Percentiles rank a stretch among this genome's conserved stretches.
Evolutionary conservation across 768 basidiomycete species (phyloP).

Genomic region (Boletus pseudo-olivaceus): DNA sequence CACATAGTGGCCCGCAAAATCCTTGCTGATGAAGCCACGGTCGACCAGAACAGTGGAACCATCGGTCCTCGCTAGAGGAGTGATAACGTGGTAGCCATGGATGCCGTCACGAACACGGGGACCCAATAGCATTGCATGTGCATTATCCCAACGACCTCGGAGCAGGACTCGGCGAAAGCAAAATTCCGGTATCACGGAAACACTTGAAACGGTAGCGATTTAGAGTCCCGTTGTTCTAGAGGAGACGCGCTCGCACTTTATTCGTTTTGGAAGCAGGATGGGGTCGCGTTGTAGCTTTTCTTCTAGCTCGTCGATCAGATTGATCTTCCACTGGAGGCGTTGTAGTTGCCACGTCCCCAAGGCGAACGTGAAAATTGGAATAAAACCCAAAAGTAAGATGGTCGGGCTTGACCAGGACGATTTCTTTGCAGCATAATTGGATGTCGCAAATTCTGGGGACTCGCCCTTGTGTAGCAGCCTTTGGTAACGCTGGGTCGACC

Average conservation of each 20-base stretch:
- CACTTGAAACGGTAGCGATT: slow-evolving; percentile 36
- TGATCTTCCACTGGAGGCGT: slow-evolving; percentile 91
- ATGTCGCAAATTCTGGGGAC: slow-evolving; percentile 25
- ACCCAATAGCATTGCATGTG: slow-evolving; percentile 73
- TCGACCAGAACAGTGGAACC: slow-evolving; percentile 88
- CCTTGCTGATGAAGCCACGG: slow-evolving; percentile 79
- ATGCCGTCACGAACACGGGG: slow-evolving; percentile 89
- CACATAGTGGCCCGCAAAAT: slow-evolving; percentile 41
- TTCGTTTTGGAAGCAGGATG: slow-evolving; percentile 70
- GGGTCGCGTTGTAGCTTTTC: slow-evolving; percentile 81
- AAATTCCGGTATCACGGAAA: slow-evolving; percentile 82
- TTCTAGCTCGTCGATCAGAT: slow-evolving; percentile 89
- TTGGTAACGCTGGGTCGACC: slow-evolving; percentile 7
- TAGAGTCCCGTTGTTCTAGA: slow-evolving; percentile 16
- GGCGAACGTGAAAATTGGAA: slow-evolving; percentile 87
- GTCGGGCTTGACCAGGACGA: slow-evolving; percentile 66
- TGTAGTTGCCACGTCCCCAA: slow-evolving; percentile 94
- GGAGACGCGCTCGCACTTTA: slow-evolving; percentile 64
- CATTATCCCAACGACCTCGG: slow-evolving; percentile 75
- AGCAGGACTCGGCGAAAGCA: slow-evolving; percentile 81
- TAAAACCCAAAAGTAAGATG: slow-evolving; percentile 72
- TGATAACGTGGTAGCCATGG: slow-evolving; percentile 84
- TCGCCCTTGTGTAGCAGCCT: slow-evolving; percentile 14
- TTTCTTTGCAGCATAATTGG: slow-evolving; percentile 55
- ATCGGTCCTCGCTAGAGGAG: slow-evolving; percentile 75